Evolutionary conservation across 768 basidiomycete genomes (phyloP), one percentile per base, ranked within the genome.

Genomic region (Lanmaoa pseudosensibilis): DNA sequence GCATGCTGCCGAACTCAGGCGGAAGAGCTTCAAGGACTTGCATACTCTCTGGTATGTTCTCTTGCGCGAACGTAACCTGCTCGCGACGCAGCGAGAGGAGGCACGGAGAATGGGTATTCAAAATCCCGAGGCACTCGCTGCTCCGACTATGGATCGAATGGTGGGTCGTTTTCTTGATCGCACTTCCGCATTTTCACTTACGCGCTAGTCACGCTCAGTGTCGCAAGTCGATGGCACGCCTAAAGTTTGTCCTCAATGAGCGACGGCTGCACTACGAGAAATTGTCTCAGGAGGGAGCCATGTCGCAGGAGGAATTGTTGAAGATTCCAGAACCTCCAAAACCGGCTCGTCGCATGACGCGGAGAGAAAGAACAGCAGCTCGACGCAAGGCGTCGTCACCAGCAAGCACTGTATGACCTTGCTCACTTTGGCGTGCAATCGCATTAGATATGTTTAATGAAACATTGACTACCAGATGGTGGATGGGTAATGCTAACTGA

Each of bases 11-110:
- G 97, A 98, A 67, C 80, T 99, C 45, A 82, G 97, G 37, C 78
- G 87, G 51, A 98, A 98, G 74, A 90, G 85, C 60, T 98, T 98
- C 78, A 82, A 84, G 57, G 95, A 98, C 68, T 76, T 99, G 59
- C 97, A 99, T 72, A 90, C 86, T 10, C 79, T 99, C 37, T 99
- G 97, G 96, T 98, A 96, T 70, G 80, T 98, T 46, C 76, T 93
- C 25, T 66, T 94, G 45, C 80, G 92, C 60, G 97, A 99, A 72
- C 83, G 90, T 4, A 99, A 98, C 73, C 77, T 96, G 27, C 78
- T 98, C 54, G 88, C 90, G 11, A 92, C 94, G 10, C 95, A 98
- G 71, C 80, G 77, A 58, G 90, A 90, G 61, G 93, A 94, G 67
- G 78, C 80, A 40, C 78, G 88, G 59, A 77, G 92, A 62, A 67